A percentile compares a stretch with the other conserved stretches of the same genome.
Conservation (phyloP, 106 monocot genomes). For the Posidonia australis region DNA sequence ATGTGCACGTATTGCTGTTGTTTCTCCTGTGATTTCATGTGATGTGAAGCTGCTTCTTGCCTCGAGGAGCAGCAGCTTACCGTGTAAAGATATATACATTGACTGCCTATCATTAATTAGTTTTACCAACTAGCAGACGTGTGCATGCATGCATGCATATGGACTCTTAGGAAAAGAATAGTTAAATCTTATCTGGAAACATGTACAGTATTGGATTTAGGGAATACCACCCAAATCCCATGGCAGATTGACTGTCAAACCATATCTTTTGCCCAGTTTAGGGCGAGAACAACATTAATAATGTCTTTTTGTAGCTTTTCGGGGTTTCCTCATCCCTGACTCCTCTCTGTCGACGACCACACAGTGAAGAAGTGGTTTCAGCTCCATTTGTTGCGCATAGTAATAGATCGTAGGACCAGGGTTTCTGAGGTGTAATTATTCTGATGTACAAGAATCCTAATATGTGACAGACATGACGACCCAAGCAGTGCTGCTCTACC, state of each 20-base stretch:
- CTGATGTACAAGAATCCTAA: background rate
- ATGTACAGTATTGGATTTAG: background rate
- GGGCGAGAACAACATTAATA: constrained; percentile 1
- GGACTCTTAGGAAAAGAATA: background rate
- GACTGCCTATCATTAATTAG: no score
- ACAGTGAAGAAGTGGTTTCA: background rate
- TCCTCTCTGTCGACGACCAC: background rate
- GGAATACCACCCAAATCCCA: background rate
- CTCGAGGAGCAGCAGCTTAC: no score
- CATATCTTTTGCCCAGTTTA: constrained; percentile 7
- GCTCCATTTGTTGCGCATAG: background rate
- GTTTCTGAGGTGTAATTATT: constrained; percentile 8
- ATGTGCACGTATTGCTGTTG: no score
- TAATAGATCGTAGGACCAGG: background rate
- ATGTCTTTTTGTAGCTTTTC: no score
- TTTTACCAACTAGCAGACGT: no score
- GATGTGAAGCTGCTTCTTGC: no score
- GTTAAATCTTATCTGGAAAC: background rate
- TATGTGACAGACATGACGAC: background rate
- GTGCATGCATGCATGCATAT: background rate
- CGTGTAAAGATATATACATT: no score
- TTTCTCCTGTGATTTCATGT: no score
- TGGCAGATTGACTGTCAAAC: background rate
- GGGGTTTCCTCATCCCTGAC: background rate
- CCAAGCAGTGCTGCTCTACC: background rate